A percentile compares a stretch with the other conserved stretches of the same genome.
phyloP scores from a whole-genome alignment of 441 rosid genomes.

The Populus hybrid region DNA sequence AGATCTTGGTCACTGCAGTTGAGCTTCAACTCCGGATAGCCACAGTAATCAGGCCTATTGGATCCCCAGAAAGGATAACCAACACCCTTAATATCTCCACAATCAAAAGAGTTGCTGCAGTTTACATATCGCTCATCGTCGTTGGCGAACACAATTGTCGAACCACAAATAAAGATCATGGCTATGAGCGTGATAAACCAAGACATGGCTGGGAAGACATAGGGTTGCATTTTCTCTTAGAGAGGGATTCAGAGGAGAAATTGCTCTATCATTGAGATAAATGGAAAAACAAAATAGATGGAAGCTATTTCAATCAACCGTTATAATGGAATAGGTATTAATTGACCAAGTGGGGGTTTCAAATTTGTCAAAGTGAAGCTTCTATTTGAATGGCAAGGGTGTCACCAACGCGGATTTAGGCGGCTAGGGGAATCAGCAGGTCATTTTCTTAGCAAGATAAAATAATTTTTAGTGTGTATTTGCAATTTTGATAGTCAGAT shows the following conservation, averaged over 20 bases:
- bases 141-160: background rate
- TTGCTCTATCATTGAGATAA: background rate
- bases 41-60: constrained; percentile 12
- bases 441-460: background rate
- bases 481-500: background rate
- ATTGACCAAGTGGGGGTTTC: background rate
- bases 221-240: too few relatives aligned
- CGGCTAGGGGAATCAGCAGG: background rate
- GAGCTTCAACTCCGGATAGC: background rate
- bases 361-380: background rate
- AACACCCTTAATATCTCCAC: constrained; percentile 13
- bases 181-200: background rate
- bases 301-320: too few relatives aligned
- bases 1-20: too few relatives aligned
- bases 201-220: background rate
- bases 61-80: constrained; percentile 22
- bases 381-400: background rate
- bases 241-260: background rate
- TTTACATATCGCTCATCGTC: background rate
- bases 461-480: background rate
- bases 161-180: background rate
- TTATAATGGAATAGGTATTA: background rate
- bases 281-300: background rate
- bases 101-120: constrained; percentile 16
- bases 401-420: background rate